Conservation (phyloP, 345 rosid species). For the Microcos paniculata region DNA sequence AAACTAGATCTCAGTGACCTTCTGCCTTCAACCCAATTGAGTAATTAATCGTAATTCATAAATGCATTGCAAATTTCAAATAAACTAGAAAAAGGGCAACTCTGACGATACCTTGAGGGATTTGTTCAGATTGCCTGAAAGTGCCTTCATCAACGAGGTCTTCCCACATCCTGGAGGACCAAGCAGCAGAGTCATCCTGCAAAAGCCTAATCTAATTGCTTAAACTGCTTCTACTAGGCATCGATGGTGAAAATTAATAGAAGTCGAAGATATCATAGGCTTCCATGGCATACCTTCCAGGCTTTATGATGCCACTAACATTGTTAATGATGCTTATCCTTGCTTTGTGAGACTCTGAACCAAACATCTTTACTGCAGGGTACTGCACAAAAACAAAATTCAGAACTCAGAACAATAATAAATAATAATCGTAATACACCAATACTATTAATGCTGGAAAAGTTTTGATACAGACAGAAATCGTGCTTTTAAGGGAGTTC, state of each 20-base stretch:
- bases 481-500: not conserved
- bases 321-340: constrained; percentile 52
- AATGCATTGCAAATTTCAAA: too few species aligned
- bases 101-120: constrained; percentile 48
- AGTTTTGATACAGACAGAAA: not conserved
- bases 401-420: too few species aligned
- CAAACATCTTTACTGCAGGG: not conserved
- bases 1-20: too few species aligned
- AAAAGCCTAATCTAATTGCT: not conserved
- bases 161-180: constrained; percentile 94
- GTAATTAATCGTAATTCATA: too few species aligned
- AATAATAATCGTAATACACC: too few species aligned
- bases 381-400: too few species aligned
- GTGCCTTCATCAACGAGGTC: constrained; percentile 56
- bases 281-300: constrained; percentile 40
- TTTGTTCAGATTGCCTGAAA: constrained; percentile 57
- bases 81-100: too few species aligned
- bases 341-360: constrained; percentile 31
- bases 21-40: too few species aligned
- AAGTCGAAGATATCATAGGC: too few species aligned
- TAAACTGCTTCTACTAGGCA: too few species aligned
- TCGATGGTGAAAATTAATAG: too few species aligned
- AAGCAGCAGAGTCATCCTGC: constrained; percentile 67
- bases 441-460: not conserved
- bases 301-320: constrained; percentile 63